Percentiles rank a stretch among this genome's conserved stretches.
Conservation (phyloP, 2,329 filamentous ascomycete species). For the Phaeomoniella chlamydospora region DNA sequence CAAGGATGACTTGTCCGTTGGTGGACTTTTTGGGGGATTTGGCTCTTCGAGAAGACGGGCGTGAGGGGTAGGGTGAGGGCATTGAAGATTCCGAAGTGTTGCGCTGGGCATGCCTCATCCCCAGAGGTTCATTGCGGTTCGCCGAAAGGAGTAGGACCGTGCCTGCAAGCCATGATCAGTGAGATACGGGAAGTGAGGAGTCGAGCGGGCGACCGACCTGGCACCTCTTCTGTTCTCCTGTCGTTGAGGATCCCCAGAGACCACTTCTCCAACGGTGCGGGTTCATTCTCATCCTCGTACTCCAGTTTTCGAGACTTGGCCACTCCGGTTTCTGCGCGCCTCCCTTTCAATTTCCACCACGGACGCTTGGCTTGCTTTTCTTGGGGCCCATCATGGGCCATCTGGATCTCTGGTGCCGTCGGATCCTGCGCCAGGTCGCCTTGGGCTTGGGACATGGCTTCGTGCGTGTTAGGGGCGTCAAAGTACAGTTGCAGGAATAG, state of each 20-base stretch:
- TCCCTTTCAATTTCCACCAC: background rate
- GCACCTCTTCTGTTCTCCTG: constrained; percentile 68
- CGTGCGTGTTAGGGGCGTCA: no score
- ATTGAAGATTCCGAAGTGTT: constrained; percentile 41
- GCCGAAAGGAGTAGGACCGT: constrained; percentile 47
- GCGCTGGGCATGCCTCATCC: constrained; percentile 47
- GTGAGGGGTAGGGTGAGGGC: constrained; percentile 23
- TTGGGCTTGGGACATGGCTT: no score
- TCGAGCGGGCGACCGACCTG: constrained; percentile 41
- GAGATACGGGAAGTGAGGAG: constrained; percentile 1
- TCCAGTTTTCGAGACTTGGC: background rate
- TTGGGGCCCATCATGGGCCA: no score
- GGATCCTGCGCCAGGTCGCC: no score
- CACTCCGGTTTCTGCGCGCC: background rate
- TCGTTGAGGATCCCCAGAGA: constrained; percentile 74
- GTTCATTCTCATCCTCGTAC: background rate
- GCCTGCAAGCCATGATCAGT: constrained; percentile 23
- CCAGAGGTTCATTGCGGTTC: constrained; percentile 47
- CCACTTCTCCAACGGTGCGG: constrained; percentile 25
- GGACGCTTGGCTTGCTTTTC: no score
- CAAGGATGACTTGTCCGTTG: constrained; percentile 72
- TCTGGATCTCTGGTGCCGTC: no score
- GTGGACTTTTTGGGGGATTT: constrained; percentile 52
- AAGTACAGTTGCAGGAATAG: no score
- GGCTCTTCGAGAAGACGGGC: constrained; percentile 15